Conservation (phyloP, 164 flowering plant genomes). For the Platanus orientalis region DNA sequence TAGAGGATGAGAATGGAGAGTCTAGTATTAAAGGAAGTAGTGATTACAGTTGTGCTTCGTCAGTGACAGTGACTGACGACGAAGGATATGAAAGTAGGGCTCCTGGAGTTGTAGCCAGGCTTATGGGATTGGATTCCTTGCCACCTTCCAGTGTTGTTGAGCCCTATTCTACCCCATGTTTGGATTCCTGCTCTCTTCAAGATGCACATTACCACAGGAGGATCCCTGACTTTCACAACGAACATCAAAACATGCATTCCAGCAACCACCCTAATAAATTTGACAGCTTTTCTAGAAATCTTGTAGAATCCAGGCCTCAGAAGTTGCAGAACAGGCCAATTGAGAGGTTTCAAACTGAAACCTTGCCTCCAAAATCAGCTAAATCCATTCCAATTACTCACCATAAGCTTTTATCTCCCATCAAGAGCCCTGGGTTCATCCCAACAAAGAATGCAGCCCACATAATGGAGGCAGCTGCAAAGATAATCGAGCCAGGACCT, state of each 20-base stretch:
- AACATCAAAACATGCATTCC: constrained; percentile 30
- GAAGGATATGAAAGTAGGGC: constrained; percentile 58
- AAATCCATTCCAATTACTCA: constrained; percentile 67
- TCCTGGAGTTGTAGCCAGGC: constrained; percentile 92
- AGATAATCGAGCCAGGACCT: constrained; percentile 62
- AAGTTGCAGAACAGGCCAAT: constrained; percentile 43
- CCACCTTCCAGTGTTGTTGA: constrained; percentile 54
- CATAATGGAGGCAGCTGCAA: constrained; percentile 88
- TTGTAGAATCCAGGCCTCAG: constrained; percentile 38
- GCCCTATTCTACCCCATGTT: constrained; percentile 52
- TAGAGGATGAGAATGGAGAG: constrained; percentile 57
- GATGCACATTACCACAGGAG: constrained; percentile 32
- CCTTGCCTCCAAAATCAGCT: constrained; percentile 74
- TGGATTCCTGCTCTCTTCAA: constrained; percentile 46
- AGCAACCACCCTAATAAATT: constrained; percentile 24
- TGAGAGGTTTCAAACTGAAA: constrained; percentile 76
- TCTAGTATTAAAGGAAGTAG: constrained; percentile 54
- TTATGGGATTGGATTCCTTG: constrained; percentile 91
- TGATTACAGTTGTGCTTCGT: constrained; percentile 80
- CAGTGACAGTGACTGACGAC: constrained; percentile 80
- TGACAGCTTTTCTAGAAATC: constrained; percentile 28
- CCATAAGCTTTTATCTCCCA: constrained; percentile 83
- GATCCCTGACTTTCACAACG: constrained; percentile 31
- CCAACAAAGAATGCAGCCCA: constrained; percentile 64
- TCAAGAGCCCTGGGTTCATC: constrained; percentile 57